Conservation (phyloP, 1,284 basidiomycete genomes). For the Trichosporon sp. region DNA sequence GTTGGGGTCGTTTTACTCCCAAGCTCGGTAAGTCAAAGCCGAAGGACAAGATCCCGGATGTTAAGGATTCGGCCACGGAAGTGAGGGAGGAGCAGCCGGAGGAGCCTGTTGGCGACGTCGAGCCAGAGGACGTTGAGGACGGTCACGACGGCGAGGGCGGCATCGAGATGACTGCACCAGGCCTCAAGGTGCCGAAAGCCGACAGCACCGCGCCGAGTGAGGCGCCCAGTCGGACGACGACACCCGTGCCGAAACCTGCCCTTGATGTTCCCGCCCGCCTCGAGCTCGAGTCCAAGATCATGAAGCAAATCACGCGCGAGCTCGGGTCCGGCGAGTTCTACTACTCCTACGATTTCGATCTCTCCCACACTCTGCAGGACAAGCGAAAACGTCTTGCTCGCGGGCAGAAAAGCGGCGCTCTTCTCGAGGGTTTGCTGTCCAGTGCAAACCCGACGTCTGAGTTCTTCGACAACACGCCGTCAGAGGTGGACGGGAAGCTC, state of each 20-base stretch:
- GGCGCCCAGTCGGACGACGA: not conserved
- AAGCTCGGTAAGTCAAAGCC: constrained; percentile 30
- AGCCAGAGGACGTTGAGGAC: not conserved
- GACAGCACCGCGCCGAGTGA: not conserved
- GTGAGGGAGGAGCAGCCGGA: constrained; percentile 23
- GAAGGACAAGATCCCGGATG: constrained; percentile 22
- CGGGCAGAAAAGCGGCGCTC: constrained; percentile 32
- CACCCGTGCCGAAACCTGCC: not conserved
- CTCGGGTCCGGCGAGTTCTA: constrained; percentile 55
- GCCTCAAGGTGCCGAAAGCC: constrained; percentile 8
- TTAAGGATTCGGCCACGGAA: constrained; percentile 7
- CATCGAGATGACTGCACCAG: constrained; percentile 10
- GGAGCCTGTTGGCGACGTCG: constrained; percentile 14
- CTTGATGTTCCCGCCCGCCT: constrained; percentile 45
- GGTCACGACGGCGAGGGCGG: not conserved
- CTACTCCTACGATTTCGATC: constrained; percentile 60
- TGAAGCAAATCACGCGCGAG: constrained; percentile 53
- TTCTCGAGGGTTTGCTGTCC: constrained; percentile 39
- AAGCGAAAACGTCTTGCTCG: constrained; percentile 53
- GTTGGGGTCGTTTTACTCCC: constrained; percentile 44
- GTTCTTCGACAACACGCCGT: constrained; percentile 18
- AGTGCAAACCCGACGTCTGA: constrained; percentile 19
- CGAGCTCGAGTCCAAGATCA: constrained; percentile 56
- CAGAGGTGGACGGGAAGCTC: constrained; percentile 20
- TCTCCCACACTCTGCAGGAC: constrained; percentile 59